These are phyloP conservation scores for Capronia epimyces DNA, from an alignment of 2,329 filamentous ascomycete genomes.

Conservation along the genomic window DNA sequence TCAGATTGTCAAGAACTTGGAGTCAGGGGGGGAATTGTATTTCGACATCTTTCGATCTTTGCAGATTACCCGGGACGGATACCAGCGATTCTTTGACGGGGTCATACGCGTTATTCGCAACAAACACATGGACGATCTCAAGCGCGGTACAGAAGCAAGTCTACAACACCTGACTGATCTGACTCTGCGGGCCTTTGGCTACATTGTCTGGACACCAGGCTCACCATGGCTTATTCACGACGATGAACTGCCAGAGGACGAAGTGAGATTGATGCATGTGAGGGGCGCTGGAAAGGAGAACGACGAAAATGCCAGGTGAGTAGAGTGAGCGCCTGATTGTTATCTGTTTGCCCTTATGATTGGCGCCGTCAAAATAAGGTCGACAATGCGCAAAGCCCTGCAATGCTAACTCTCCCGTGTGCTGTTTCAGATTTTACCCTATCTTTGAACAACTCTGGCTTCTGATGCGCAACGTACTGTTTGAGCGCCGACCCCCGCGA, in stretches of 20 bases:
- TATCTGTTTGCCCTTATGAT: too few relatives aligned
- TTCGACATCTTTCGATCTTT: slow-evolving; percentile 15
- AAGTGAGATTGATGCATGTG: slow-evolving; percentile 16
- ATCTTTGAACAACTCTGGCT: slow-evolving; percentile 20
- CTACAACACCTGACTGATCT: slow-evolving; percentile 8
- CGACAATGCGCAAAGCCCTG: background rate
- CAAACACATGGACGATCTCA: slow-evolving; percentile 12
- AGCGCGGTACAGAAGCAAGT: slow-evolving; percentile 10
- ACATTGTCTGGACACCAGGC: slow-evolving; percentile 16
- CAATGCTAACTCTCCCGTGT: background rate
- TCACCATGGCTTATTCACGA: slow-evolving; percentile 16
- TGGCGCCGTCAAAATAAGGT: too few relatives aligned
- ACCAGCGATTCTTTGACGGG: slow-evolving; percentile 16
- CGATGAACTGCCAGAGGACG: slow-evolving; percentile 15
- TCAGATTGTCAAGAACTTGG: background rate
- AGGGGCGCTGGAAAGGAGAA: slow-evolving; percentile 10
- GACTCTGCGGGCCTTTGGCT: slow-evolving; percentile 17
- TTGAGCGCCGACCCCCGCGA: slow-evolving; percentile 5
- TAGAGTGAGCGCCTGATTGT: background rate
- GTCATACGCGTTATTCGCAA: slow-evolving; percentile 19
- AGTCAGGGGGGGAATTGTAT: slow-evolving; percentile 12
- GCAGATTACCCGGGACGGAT: slow-evolving; percentile 18
- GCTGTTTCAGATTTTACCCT: slow-evolving; percentile 12
- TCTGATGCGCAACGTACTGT: slow-evolving; percentile 23
- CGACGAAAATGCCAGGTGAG: background rate